Evolutionary conservation across 495 filamentous ascomycete genomes (phyloP).

Genomic region (Aspergillus leporis): DNA sequence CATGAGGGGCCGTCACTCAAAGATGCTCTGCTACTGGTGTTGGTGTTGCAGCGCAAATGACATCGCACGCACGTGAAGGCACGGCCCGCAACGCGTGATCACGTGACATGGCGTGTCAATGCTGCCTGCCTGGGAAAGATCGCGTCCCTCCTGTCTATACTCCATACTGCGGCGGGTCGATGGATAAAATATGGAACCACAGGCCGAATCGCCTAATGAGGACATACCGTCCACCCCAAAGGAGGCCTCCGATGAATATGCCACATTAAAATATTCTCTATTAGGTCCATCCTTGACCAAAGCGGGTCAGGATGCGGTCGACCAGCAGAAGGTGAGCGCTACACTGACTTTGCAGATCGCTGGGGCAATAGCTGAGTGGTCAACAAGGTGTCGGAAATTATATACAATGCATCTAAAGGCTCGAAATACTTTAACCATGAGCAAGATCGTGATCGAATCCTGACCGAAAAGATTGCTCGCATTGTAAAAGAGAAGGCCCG

Average conservation of each 20-base stretch:
- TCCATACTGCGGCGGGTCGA: not conserved
- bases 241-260: slow-evolving; percentile 33
- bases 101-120: slow-evolving; percentile 39
- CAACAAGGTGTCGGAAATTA: slow-evolving; percentile 83
- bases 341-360: not conserved
- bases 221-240: slow-evolving; percentile 8
- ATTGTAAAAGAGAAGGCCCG: slow-evolving; percentile 75
- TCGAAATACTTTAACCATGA: slow-evolving; percentile 97
- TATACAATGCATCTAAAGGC: slow-evolving; percentile 94
- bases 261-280: slow-evolving; percentile 66
- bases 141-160: not conserved
- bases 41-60: not conserved
- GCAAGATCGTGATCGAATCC: slow-evolving; percentile 73
- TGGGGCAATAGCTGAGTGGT: not conserved
- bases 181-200: slow-evolving; percentile 25
- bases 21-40: slow-evolving; percentile 12
- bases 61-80: slow-evolving; percentile 22
- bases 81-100: slow-evolving; percentile 33
- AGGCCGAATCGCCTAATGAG: slow-evolving; percentile 23
- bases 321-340: slow-evolving; percentile 73
- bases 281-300: slow-evolving; percentile 95
- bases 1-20: slow-evolving; percentile 28
- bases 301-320: slow-evolving; percentile 89
- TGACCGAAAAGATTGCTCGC: slow-evolving; percentile 83
- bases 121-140: slow-evolving; percentile 25